Conservation (phyloP, 768 basidiomycete species). For the Suillus subaureus region DNA sequence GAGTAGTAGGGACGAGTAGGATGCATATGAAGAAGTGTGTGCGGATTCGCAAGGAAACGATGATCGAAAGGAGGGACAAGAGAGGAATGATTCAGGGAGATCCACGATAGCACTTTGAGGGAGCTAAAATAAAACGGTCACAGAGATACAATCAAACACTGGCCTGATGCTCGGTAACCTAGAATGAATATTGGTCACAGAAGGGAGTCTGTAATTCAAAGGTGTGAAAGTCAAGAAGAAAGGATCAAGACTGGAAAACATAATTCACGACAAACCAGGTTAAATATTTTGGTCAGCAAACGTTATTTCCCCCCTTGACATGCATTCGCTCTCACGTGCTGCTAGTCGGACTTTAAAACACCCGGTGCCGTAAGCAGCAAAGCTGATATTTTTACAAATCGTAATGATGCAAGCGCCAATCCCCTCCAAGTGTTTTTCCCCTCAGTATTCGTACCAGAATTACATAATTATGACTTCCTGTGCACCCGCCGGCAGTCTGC, state of each 20-base stretch:
- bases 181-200: background rate
- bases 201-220: background rate
- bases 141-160: background rate
- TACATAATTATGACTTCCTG: background rate
- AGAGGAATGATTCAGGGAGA: slow-evolving; percentile 9
- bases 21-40: slow-evolving; percentile 19
- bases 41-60: background rate
- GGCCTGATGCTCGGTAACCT: background rate
- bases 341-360: background rate
- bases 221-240: slow-evolving; percentile 6
- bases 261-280: slow-evolving; percentile 1
- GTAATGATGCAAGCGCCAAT: too few species aligned
- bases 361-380: background rate
- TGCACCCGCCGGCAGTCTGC: background rate
- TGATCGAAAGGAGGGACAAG: slow-evolving; percentile 8
- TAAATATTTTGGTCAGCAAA: slow-evolving; percentile 8
- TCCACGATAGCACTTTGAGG: slow-evolving; percentile 15
- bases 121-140: slow-evolving; percentile 18
- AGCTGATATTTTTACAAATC: background rate
- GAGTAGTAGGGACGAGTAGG: slow-evolving; percentile 16
- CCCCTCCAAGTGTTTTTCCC: too few species aligned
- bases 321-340: background rate
- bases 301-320: slow-evolving; percentile 3
- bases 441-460: too few species aligned
- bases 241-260: background rate